A percentile compares a stretch with the other conserved stretches of the same genome.
phyloP scores from a whole-genome alignment of 768 basidiomycete genomes.

The Auricularia sp. region DNA sequence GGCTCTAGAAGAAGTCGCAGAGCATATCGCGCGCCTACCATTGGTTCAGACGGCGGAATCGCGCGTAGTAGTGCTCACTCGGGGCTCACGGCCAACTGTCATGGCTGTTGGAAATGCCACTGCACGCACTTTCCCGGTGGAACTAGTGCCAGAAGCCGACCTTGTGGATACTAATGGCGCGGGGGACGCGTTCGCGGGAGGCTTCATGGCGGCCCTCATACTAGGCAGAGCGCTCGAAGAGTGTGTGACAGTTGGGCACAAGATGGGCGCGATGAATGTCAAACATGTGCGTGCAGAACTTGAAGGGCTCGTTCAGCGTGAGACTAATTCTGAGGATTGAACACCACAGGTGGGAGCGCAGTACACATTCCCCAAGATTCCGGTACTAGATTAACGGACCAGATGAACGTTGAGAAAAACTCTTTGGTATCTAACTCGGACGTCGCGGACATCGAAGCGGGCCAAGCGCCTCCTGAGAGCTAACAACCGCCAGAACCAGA shows the following conservation, averaged over 20 bases:
- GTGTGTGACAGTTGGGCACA: constrained; percentile 77
- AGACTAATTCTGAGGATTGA: too few species aligned
- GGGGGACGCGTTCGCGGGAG: constrained; percentile 95
- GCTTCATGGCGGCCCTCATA: constrained; percentile 80
- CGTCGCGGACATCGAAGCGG: too few species aligned
- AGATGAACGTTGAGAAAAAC: too few species aligned
- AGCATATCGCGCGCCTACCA: constrained; percentile 57
- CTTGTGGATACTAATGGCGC: constrained; percentile 98
- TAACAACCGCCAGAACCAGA: too few species aligned
- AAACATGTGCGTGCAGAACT: constrained; percentile 40
- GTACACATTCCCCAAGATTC: constrained; percentile 16
- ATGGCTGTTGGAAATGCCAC: constrained; percentile 26
- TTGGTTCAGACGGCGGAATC: constrained; percentile 76
- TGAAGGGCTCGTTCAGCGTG: too few species aligned
- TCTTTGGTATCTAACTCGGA: too few species aligned
- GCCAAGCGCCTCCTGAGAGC: too few species aligned
- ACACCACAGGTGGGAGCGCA: constrained; percentile 14
- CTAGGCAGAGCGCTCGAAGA: constrained; percentile 69
- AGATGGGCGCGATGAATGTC: constrained; percentile 76
- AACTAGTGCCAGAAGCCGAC: constrained; percentile 30
- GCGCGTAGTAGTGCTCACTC: constrained; percentile 63
- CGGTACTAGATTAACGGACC: not conserved
- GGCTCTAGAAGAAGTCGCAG: constrained; percentile 61
- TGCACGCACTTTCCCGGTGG: constrained; percentile 15
- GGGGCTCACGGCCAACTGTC: constrained; percentile 32